phyloP scores from a whole-genome alignment of 148 eudicot genomes.

The Silene uniflora region DNA sequence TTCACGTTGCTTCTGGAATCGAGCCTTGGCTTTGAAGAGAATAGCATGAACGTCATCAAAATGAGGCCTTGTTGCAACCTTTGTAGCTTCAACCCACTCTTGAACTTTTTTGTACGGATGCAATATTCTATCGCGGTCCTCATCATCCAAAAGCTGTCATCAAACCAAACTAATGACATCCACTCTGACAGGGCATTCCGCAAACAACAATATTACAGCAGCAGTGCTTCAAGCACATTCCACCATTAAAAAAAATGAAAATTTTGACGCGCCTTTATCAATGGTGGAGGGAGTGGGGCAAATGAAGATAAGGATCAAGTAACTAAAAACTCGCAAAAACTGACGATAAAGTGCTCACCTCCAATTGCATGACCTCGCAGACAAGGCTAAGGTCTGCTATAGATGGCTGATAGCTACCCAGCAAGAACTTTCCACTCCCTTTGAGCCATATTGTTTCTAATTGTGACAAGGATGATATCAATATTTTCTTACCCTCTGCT shows the following conservation, averaged over 20 bases:
- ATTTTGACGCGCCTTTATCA: too few relatives aligned
- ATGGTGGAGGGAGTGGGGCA: too few relatives aligned
- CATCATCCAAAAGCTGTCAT: slow-evolving; percentile 49
- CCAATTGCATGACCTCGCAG: slow-evolving; percentile 87
- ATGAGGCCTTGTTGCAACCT: slow-evolving; percentile 62
- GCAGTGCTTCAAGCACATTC: neutral
- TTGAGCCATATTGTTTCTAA: slow-evolving; percentile 67
- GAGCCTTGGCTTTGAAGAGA: slow-evolving; percentile 45
- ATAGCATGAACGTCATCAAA: slow-evolving; percentile 66
- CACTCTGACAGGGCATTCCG: neutral
- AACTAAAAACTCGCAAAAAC: neutral
- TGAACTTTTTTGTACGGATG: slow-evolving; percentile 65
- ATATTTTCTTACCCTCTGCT: slow-evolving; percentile 48
- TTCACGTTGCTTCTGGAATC: slow-evolving; percentile 35
- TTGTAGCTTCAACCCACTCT: slow-evolving; percentile 76
- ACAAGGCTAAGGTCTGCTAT: slow-evolving; percentile 82
- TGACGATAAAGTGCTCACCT: slow-evolving; percentile 41
- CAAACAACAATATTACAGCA: neutral
- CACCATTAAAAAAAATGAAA: too few relatives aligned
- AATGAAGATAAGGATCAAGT: neutral
- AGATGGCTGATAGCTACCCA: slow-evolving; percentile 69
- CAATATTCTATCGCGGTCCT: slow-evolving; percentile 53
- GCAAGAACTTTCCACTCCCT: slow-evolving; percentile 58
- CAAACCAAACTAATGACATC: neutral
- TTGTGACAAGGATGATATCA: slow-evolving; percentile 51